These are phyloP conservation scores for Alternaria burnsii DNA, from an alignment of 2,329 filamentous ascomycete species.

Conservation along the genomic window DNA sequence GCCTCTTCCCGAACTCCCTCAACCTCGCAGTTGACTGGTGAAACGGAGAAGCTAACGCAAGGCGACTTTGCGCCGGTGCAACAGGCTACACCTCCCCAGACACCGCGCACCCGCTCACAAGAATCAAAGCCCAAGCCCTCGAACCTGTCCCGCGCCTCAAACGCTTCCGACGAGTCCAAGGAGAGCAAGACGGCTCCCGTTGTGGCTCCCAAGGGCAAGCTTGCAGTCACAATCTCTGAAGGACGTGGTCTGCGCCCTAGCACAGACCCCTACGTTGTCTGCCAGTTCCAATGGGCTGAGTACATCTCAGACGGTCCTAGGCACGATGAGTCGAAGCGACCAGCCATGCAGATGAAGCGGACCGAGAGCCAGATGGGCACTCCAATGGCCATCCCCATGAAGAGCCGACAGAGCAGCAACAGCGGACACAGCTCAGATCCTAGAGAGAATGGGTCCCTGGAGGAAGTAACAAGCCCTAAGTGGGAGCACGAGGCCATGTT, in stretches of 20 bases:
- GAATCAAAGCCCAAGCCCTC: conserved; percentile 57
- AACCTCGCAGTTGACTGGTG: conserved; percentile 70
- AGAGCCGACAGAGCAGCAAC: conserved; percentile 94
- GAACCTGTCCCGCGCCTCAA: conserved; percentile 62
- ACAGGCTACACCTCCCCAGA: conserved; percentile 93
- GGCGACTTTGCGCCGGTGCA: conserved; percentile 66
- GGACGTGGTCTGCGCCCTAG: conserved; percentile 83
- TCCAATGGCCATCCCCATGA: conserved; percentile 95
- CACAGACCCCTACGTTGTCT: conserved; percentile 92
- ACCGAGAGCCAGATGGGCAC: conserved; percentile 83
- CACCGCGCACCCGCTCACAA: conserved; percentile 84
- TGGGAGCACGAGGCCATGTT: conserved; percentile 97
- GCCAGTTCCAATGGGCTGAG: conserved; percentile 95
- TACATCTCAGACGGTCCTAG: conserved; percentile 89
- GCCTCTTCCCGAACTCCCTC: conserved; percentile 57
- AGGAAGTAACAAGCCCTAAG: conserved; percentile 80
- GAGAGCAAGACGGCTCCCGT: conserved; percentile 62
- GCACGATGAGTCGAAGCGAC: conserved; percentile 60
- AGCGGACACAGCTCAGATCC: conserved; percentile 76
- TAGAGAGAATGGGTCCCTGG: conserved; percentile 63
- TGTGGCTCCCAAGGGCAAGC: conserved; percentile 81
- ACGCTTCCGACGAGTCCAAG: conserved; percentile 54
- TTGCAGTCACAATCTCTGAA: conserved; percentile 88
- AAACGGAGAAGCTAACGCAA: conserved; percentile 89
- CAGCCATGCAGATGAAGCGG: conserved; percentile 63